These are phyloP conservation scores for Skeletonema potamos DNA, from an alignment of 108 stramenopile genomes.

Conservation along the genomic window DNA sequence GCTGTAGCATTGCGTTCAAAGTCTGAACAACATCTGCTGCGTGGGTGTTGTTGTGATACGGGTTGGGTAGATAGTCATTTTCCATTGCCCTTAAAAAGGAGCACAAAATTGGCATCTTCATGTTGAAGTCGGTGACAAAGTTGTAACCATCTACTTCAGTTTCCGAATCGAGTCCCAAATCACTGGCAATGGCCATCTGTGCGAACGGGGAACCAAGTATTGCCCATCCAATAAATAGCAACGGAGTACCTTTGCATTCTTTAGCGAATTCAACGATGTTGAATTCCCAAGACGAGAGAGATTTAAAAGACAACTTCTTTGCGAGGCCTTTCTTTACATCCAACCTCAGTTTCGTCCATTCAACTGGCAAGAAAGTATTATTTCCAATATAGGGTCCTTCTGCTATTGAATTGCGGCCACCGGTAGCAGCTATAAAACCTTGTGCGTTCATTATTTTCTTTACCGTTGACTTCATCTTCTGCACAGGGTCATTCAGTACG, in stretches of 20 bases:
- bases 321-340: conserved; percentile 15
- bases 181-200: conserved; percentile 28
- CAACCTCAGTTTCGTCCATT: conserved; percentile 24
- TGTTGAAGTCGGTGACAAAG: conserved; percentile 37
- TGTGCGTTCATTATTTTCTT: conserved; percentile 20
- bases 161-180: conserved; percentile 15
- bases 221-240: conserved; percentile 42
- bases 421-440: neutral
- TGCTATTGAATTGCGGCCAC: neutral
- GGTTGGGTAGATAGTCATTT: conserved; percentile 46
- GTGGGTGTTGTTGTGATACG: conserved; percentile 65
- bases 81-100: conserved; percentile 43
- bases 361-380: conserved; percentile 25
- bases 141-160: conserved; percentile 37
- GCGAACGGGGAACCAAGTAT: conserved; percentile 38
- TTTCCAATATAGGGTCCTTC: neutral
- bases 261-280: conserved; percentile 22
- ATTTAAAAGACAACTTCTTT: conserved; percentile 13
- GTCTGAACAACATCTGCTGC: conserved; percentile 70
- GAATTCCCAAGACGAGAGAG: conserved; percentile 33
- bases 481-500: neutral
- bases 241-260: conserved; percentile 12
- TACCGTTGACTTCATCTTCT: conserved; percentile 1
- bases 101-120: conserved; percentile 35
- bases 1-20: conserved; percentile 49